Conservation (phyloP, 805 yeast genomes). For the Metschnikowia peoriensis region DNA sequence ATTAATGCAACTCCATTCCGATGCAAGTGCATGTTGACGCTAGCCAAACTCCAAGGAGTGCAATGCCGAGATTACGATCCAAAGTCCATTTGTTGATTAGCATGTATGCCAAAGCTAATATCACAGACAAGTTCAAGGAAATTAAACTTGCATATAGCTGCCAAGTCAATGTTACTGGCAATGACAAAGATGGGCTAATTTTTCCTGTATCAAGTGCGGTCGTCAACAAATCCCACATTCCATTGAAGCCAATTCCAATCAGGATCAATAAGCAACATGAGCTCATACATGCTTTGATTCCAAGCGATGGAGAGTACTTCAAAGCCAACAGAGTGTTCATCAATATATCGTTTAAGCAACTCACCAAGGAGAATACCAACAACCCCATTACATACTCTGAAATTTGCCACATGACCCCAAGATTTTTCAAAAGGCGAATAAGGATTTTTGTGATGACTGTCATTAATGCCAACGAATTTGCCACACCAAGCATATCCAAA, state of each 20-base stretch:
- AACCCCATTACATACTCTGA: conserved; percentile 50
- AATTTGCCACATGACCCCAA: conserved; percentile 43
- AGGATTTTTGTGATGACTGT: conserved; percentile 26
- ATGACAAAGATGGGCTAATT: conserved; percentile 5
- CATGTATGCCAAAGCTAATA: conserved; percentile 25
- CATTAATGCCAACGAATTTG: conserved; percentile 26
- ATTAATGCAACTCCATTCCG: conserved; percentile 1
- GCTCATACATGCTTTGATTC: conserved; percentile 53
- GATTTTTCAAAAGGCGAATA: conserved; percentile 37
- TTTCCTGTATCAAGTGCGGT: conserved; percentile 5
- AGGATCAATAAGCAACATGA: conserved; percentile 49
- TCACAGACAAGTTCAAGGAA: conserved; percentile 25
- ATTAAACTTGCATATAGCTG: conserved; percentile 26
- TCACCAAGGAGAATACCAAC: conserved; percentile 47
- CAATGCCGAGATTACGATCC: conserved; percentile 29
- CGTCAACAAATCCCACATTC: conserved; percentile 27
- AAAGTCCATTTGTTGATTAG: conserved; percentile 35
- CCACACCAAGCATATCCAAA: conserved; percentile 19
- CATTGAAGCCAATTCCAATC: conserved; percentile 51
- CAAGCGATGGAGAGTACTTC: conserved; percentile 36
- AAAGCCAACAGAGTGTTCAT: conserved; percentile 49
- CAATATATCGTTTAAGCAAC: conserved; percentile 51
- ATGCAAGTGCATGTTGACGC: conserved; percentile 6
- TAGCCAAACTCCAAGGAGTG: conserved; percentile 7
- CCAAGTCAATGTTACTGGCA: conserved; percentile 22